Base-by-base conservation (phyloP, 176 grass and related monocot species). In the Poa pratensis region DNA sequence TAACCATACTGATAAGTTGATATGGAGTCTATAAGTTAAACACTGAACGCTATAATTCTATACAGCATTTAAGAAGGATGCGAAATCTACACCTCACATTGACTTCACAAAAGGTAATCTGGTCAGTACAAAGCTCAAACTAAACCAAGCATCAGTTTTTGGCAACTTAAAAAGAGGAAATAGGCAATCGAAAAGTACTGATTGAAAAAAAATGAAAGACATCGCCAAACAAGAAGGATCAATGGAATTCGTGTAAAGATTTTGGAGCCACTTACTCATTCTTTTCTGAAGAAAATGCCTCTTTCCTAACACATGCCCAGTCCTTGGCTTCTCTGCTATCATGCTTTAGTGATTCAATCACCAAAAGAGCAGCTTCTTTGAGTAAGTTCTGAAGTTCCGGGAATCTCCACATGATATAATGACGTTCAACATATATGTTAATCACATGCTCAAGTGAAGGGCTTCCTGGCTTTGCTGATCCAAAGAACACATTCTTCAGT, bases 361-460 rank as follows among this genome's bases (percentile, higher is more conserved):
- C 91, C 86, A 87, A 85, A 85, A 98, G 87, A 57, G 96, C 93
- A 89, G 90, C 91, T 28, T 95, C 89, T 78, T 98, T 96, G 76
- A 98, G 86, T 65, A 98, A 82, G 64, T 83, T 91, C 81, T 98
- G 96, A 80, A 98, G 80, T 84, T 98, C 91, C 39, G 96, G 96
- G 82, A 98, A 92, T 90, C 96, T 91, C 96, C 96, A 98, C 83
- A 98, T 92, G 80, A 98, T 94, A 91, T 92, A 96, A 83, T 91
- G 94, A 16, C 93, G 90, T 43, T 98, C 96, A 60, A 98, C 88
- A 88, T 95, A 98, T 84, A 98, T 98, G 91, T 84, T 87, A 78
- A 98, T 96, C 91, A 94, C 84, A 91, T 98, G 96, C 82, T 96
- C 96, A 18, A 98, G 88, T 76, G 96, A 95, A 49, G 96, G 93